Evolutionary conservation across 495 filamentous ascomycete genomes (phyloP).

Genomic region (Endocarpon pusillum): DNA sequence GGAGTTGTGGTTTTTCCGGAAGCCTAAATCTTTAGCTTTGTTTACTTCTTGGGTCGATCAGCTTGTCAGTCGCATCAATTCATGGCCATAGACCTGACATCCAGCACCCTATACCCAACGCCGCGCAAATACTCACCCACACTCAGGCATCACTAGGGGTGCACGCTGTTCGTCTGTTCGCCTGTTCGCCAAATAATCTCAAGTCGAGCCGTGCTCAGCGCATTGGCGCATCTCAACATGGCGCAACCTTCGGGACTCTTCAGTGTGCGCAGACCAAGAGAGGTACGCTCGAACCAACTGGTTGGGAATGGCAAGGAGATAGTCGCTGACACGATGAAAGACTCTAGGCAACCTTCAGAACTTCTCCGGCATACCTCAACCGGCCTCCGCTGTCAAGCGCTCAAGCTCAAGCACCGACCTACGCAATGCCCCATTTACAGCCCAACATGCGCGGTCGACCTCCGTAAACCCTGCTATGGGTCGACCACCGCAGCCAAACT

Average conservation of each 20-base stretch:
- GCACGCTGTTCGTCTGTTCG: not conserved
- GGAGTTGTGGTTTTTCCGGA: constrained; percentile 1
- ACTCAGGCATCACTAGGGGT: not conserved
- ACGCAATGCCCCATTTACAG: constrained; percentile 45
- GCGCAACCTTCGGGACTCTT: constrained; percentile 61
- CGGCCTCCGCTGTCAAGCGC: constrained; percentile 89
- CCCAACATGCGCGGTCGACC: constrained; percentile 60
- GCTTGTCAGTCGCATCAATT: not conserved
- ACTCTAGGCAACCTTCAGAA: constrained; percentile 62
- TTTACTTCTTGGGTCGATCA: constrained; percentile 8
- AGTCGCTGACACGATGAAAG: constrained; percentile 24
- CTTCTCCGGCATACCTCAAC: constrained; percentile 71
- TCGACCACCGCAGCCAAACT: constrained; percentile 69
- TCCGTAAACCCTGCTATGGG: constrained; percentile 77
- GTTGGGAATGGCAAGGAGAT: constrained; percentile 9
- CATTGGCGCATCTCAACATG: constrained; percentile 29
- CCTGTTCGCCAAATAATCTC: not conserved
- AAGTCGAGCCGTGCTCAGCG: not conserved
- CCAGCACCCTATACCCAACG: not conserved
- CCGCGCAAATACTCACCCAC: not conserved
- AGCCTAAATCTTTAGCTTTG: constrained; percentile 5
- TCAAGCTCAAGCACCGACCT: constrained; percentile 62
- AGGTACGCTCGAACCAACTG: constrained; percentile 31
- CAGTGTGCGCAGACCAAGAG: constrained; percentile 55
- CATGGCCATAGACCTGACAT: constrained; percentile 1